Evolutionary conservation across 2,329 filamentous ascomycete species (phyloP), one percentile per base, ranked within the genome.

Genomic region (Penicillium crustosum): DNA sequence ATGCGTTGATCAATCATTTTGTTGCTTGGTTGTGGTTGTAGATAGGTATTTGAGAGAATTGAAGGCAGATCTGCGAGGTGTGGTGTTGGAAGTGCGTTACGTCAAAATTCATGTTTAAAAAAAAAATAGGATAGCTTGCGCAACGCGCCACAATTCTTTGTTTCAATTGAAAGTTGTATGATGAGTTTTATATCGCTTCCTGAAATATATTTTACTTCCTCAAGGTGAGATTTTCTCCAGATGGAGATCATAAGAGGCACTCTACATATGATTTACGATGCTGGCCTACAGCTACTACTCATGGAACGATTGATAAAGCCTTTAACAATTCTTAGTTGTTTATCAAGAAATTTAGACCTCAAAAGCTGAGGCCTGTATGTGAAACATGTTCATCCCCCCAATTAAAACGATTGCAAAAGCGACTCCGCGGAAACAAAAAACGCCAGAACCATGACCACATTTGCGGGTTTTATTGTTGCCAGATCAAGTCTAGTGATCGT

Each of bases 1-100:
- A 97, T 90, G 64, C 84, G 83, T 59, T 90, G 88, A 73, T 95
- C 88, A 69, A 94, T 86, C 82, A 89, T 85, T 56, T 77, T 78
- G 55, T 65, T 23, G 45, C 44, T 48, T 35, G 23, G 38, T 47
- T 54, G 49, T 42, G 41, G 33, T 31, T 49, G 44, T 38, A 49
- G 44, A 36, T 38, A 27, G 58, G 42, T 49, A 51, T 51, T 31
- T 38, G 57, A 55, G 55, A 58, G 49, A 35, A 39, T 43, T 53
- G 41, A 51, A 55, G 55, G 35, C 25, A 36, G 41, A 36, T 47
- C 39, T 58, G 43, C 27, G 49, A 57, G 50, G 23, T 50, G 53
- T 43, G 50, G 52, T 58, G 48, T 41, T 31, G n/a, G 45, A 42
- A 45, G 39, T n/a, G 54, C 44, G 53, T 57, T 61, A 61, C 57